Conservation (phyloP, 2,329 filamentous ascomycete species). For the Ascomycota sp. region DNA sequence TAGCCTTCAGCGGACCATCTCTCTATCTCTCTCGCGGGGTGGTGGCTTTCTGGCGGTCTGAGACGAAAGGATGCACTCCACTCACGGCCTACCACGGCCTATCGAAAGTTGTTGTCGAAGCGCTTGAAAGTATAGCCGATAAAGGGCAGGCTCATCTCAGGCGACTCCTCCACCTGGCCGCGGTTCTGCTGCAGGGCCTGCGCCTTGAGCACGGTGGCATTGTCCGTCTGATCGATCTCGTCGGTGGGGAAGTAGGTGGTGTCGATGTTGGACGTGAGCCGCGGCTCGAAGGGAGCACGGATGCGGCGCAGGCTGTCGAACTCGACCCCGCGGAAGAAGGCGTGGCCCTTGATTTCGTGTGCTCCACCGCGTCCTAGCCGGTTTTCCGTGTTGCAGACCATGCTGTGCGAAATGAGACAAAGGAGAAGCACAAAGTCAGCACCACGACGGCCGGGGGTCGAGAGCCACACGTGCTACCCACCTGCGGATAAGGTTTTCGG, state of each 20-base stretch:
- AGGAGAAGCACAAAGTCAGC: slow-evolving; percentile 2
- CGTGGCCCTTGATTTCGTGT: slow-evolving; percentile 79
- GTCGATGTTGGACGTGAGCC: slow-evolving; percentile 80
- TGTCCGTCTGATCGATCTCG: slow-evolving; percentile 94
- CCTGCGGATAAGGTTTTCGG: slow-evolving; percentile 83
- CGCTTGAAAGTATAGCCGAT: slow-evolving; percentile 63
- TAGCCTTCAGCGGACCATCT: too few relatives aligned
- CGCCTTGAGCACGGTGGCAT: slow-evolving; percentile 66
- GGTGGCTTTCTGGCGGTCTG: too few relatives aligned
- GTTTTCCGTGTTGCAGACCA: slow-evolving; percentile 86
- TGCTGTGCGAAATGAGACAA: slow-evolving; percentile 25
- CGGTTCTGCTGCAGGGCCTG: slow-evolving; percentile 56
- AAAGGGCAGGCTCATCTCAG: slow-evolving; percentile 84
- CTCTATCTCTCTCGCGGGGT: too few relatives aligned
- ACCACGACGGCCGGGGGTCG: not conserved
- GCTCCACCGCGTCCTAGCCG: slow-evolving; percentile 75
- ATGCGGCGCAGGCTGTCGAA: slow-evolving; percentile 87
- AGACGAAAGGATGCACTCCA: too few relatives aligned
- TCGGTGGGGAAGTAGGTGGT: slow-evolving; percentile 98
- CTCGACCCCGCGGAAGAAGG: slow-evolving; percentile 92
- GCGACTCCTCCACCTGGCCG: slow-evolving; percentile 51
- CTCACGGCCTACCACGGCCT: slow-evolving; percentile 3
- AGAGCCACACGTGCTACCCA: slow-evolving; percentile 21
- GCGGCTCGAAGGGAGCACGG: slow-evolving; percentile 87
- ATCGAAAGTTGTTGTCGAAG: slow-evolving; percentile 56